These are phyloP conservation scores for Russula emetica DNA, from an alignment of 768 basidiomycete species.

Conservation along the genomic window DNA sequence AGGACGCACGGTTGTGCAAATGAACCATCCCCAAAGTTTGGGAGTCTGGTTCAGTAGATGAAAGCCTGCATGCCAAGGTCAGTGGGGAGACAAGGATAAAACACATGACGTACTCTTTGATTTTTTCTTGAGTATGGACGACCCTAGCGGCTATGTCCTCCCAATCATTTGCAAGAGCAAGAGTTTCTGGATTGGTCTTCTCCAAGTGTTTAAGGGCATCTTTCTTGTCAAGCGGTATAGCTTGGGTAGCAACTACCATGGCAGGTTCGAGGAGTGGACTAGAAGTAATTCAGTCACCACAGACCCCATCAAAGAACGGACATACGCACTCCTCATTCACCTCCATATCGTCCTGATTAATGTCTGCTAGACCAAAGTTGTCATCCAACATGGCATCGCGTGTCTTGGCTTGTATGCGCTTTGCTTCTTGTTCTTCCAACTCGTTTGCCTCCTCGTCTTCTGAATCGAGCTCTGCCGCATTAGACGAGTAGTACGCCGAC, in stretches of 20 bases:
- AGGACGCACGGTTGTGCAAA: constrained; percentile 78
- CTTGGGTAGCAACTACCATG: constrained; percentile 34
- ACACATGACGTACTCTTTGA: constrained; percentile 42
- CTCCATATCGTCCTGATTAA: constrained; percentile 38
- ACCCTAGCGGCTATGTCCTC: constrained; percentile 60
- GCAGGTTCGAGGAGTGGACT: constrained; percentile 42
- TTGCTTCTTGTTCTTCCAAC: constrained; percentile 85
- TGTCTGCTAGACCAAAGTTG: constrained; percentile 80
- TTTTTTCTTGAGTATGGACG: constrained; percentile 48
- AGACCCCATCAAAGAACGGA: neutral
- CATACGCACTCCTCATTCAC: constrained; percentile 28
- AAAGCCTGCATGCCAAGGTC: constrained; percentile 39
- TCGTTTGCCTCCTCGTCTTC: constrained; percentile 88
- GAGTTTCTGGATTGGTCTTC: constrained; percentile 69
- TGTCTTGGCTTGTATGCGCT: constrained; percentile 68
- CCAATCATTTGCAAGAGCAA: constrained; percentile 83
- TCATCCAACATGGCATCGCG: constrained; percentile 67
- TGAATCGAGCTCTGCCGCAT: constrained; percentile 72
- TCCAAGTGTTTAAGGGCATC: constrained; percentile 63
- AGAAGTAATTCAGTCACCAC: neutral
- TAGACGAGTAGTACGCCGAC: constrained; percentile 81
- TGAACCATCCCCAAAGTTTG: constrained; percentile 68
- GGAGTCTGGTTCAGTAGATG: constrained; percentile 46
- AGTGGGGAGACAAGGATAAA: constrained; percentile 1
- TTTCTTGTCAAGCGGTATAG: constrained; percentile 53